A percentile compares a stretch with the other conserved stretches of the same genome.
Conservation (phyloP, 495 filamentous ascomycete genomes). For the Neurospora intermedia region DNA sequence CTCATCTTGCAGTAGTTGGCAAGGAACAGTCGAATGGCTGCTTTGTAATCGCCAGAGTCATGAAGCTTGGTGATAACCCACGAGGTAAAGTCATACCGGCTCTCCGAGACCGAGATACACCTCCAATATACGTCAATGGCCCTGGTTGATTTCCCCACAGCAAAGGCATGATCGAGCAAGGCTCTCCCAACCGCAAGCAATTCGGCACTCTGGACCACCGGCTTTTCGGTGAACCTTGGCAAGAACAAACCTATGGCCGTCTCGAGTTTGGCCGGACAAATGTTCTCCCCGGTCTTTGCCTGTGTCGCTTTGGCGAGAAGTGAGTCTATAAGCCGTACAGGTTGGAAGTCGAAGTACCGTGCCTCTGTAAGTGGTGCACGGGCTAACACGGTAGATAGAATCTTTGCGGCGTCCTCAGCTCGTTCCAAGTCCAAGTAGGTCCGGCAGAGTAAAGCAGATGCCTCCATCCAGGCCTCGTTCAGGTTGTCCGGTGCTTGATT, state of each 20-base stretch:
- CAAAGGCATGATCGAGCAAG: conserved; percentile 21
- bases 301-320: conserved; percentile 12
- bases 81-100: conserved; percentile 4
- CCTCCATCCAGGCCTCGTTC: conserved; percentile 19
- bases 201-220: conserved; percentile 1
- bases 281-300: neutral
- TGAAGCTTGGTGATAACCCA: conserved; percentile 22
- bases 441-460: conserved; percentile 26
- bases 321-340: conserved; percentile 21
- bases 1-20: conserved; percentile 17
- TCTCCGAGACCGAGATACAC: conserved; percentile 7
- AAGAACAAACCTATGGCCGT: conserved; percentile 26
- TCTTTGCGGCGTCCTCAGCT: conserved; percentile 19
- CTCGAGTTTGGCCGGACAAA: conserved; percentile 8
- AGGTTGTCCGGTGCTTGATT: conserved; percentile 10
- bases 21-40: conserved; percentile 17
- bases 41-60: conserved; percentile 18
- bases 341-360: conserved; percentile 23
- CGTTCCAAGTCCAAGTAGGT: conserved; percentile 19
- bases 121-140: conserved; percentile 22
- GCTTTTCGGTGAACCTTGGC: conserved; percentile 19
- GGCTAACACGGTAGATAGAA: conserved; percentile 20
- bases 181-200: conserved; percentile 17
- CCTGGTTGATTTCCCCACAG: conserved; percentile 7
- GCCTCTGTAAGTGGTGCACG: conserved; percentile 22